Percentiles rank a stretch among this genome's conserved stretches.
These are phyloP conservation scores for Entonaema liquescens DNA, from an alignment of 495 filamentous ascomycete genomes.

Conservation along the genomic window DNA sequence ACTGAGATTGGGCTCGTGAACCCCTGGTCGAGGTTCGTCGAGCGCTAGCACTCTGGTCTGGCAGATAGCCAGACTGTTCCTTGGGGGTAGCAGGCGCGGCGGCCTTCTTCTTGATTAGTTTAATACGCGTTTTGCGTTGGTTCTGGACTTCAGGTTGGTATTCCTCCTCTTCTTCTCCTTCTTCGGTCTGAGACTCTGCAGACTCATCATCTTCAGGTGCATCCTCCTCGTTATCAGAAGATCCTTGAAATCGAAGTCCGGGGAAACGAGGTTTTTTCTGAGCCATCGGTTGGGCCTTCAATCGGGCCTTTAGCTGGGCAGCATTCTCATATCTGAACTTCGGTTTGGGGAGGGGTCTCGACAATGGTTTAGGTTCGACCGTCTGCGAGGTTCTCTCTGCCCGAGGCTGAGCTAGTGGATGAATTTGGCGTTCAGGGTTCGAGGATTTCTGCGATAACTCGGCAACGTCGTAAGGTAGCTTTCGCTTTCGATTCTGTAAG, in stretches of 20 bases:
- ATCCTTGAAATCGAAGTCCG: too few relatives aligned
- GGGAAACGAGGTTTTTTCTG: neutral
- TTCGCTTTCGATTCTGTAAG: constrained; percentile 1
- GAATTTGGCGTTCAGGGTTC: neutral
- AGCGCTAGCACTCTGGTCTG: neutral
- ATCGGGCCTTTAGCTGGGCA: neutral
- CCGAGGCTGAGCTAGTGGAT: neutral
- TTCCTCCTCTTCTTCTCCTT: too few relatives aligned
- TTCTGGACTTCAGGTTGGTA: neutral
- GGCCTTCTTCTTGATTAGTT: neutral
- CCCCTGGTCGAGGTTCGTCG: too few relatives aligned
- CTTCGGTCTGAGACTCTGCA: neutral
- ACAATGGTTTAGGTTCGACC: neutral
- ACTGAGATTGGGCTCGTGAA: too few relatives aligned
- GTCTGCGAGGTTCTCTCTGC: neutral
- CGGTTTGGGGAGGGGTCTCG: neutral
- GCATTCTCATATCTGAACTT: neutral
- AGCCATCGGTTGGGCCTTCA: neutral
- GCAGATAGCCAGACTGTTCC: neutral
- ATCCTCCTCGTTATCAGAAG: too few relatives aligned
- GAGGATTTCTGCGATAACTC: neutral
- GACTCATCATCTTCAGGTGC: neutral
- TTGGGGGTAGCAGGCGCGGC: neutral
- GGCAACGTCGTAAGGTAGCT: neutral
- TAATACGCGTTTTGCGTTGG: neutral